Conservation (phyloP, 345 rosid genomes). For the Citrus hindsii region DNA sequence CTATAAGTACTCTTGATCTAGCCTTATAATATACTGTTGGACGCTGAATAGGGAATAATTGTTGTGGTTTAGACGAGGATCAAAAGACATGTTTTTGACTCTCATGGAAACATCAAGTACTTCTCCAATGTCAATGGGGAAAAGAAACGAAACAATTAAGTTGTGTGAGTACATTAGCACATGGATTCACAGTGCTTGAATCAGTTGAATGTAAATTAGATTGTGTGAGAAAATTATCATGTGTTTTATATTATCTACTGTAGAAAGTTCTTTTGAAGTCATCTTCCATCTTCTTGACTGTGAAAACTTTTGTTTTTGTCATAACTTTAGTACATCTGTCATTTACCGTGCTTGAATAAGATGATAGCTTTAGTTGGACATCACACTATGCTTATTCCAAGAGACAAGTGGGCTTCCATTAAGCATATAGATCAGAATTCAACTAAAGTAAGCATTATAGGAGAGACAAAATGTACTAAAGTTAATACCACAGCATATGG, state of each 20-base stretch:
- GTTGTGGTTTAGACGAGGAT: too few relatives aligned
- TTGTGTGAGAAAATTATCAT: too few relatives aligned
- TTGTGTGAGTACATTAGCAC: too few relatives aligned
- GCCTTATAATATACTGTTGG: not conserved
- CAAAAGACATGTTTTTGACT: too few relatives aligned
- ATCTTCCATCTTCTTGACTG: not conserved
- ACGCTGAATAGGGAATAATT: not conserved
- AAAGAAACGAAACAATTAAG: too few relatives aligned
- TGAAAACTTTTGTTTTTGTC: not conserved
- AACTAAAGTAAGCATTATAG: not conserved
- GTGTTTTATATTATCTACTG: too few relatives aligned
- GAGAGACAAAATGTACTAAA: slow-evolving; percentile 4
- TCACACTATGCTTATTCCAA: not conserved
- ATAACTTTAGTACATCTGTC: not conserved
- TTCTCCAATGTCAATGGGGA: too few relatives aligned
- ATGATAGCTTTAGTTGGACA: not conserved
- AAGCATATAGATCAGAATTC: not conserved
- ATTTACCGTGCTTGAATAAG: not conserved
- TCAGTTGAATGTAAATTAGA: too few relatives aligned
- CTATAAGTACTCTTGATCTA: not conserved
- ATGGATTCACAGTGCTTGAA: too few relatives aligned
- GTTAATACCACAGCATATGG: slow-evolving; percentile 64
- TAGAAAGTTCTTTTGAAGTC: not conserved
- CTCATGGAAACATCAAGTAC: too few relatives aligned
- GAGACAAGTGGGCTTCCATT: not conserved